Evolutionary conservation across 225 moss, liverwort and hornwort genomes (phyloP).

Genomic region (Rhytidiadelphus loreus): DNA sequence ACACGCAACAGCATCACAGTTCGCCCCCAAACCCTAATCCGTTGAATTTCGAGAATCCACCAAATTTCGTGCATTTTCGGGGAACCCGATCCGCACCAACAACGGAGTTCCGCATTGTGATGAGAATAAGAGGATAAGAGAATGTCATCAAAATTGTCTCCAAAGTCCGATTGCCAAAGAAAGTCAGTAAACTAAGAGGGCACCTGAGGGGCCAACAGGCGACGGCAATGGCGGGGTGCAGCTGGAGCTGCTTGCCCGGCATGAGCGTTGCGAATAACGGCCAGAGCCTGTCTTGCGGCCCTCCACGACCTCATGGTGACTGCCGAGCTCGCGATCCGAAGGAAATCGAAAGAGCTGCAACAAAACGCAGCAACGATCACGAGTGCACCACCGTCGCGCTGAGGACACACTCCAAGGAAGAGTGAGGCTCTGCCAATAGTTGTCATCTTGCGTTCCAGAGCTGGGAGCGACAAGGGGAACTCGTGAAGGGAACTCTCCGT

Average conservation of each 20-base stretch:
- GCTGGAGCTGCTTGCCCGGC: neutral
- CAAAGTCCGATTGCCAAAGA: neutral
- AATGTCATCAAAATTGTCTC: neutral
- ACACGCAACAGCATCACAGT: neutral
- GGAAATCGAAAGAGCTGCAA: neutral
- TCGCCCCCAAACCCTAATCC: neutral
- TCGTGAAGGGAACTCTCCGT: neutral
- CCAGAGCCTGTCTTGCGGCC: neutral
- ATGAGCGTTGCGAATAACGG: neutral
- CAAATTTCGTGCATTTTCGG: neutral
- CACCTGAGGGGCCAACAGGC: constrained; percentile 15
- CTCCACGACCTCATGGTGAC: constrained; percentile 28
- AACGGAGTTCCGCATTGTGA: neutral
- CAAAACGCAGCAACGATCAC: neutral
- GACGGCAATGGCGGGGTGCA: neutral
- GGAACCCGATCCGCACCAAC: neutral
- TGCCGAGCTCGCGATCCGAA: neutral
- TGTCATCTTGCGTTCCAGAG: neutral
- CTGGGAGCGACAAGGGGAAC: neutral
- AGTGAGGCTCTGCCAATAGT: neutral
- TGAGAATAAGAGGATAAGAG: neutral
- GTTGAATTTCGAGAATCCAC: neutral
- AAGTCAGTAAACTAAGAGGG: neutral
- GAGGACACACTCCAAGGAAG: neutral
- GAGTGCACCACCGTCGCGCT: neutral